Base-by-base conservation (phyloP, 495 filamentous ascomycete genomes). In the Halenospora varia region DNA sequence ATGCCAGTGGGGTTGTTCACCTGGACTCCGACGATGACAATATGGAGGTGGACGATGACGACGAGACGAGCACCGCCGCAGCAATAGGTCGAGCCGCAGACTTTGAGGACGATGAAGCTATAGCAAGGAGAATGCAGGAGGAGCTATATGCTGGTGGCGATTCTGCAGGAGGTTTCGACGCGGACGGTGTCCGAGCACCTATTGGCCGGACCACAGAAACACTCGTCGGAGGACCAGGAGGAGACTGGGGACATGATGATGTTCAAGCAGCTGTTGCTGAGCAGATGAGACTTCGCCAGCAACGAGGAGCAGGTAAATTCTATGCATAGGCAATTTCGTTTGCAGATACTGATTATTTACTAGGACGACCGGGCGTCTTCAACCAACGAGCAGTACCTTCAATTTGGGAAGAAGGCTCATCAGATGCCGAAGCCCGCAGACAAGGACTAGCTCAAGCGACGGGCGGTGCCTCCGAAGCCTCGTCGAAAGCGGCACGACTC, bases 151-250 rank as follows among this genome's bases (percentile, higher is more conserved):
- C 78, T 53, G 80, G 73, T 53, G 73, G 80, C 61, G 74, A 75
- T 61, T 58, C 65, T 40, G 50, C 55, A 54, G 65, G 73, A 29
- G 62, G 69, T 10, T 56, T 67, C 9, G 75, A 77, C 65, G 79
- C 77, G 17, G 85, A 89, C 59, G 86, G 76, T 13, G 87, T 97
- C 39, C 80, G 94, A 63, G 94, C 95, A 40, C 94, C 94, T 24
- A 92, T 98, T 73, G 90, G 86, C 40, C 84, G 91, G 57, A 95
- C 87, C 15, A 94, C 88, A 18, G 95, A 97, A 72, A 97, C 89
- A 0, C 80, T 98, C 41, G 86, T 96, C 25, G 92, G 86, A 2
- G 92, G 86, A 2, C 88, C 88, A 13, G 81, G 72, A 13, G 69
- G 77, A 26, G 82, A 87, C 55, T 72, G 69, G 51, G 79, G 83